These are phyloP conservation scores for Paraleonurus japonicus DNA, from an alignment of 257 asterid species.

Conservation along the genomic window DNA sequence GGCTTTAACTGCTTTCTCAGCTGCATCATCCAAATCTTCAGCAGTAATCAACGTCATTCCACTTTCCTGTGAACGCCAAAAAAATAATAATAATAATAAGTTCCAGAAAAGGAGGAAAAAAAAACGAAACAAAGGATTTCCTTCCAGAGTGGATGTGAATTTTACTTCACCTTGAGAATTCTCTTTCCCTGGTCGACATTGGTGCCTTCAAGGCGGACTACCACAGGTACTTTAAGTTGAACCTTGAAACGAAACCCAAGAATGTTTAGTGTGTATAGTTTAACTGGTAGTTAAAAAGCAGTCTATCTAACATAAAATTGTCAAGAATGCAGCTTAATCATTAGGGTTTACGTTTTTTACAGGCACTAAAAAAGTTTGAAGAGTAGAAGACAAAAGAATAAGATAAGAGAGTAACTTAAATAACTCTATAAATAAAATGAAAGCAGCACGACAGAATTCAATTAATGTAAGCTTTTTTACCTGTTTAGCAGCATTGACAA, in stretches of 20 bases:
- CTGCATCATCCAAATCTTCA: constrained; percentile 93
- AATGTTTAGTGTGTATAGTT: not conserved
- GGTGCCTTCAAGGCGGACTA: constrained; percentile 98
- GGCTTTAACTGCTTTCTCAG: constrained; percentile 90
- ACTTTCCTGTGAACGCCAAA: constrained; percentile 60
- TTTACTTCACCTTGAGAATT: constrained; percentile 71
- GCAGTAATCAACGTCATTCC: constrained; percentile 87
- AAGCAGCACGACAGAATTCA: too few species aligned
- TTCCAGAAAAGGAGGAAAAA: not conserved
- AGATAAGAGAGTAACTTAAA: not conserved
- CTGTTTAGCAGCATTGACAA: constrained; percentile 95
- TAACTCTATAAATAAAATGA: not conserved
- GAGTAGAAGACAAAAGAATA: not conserved
- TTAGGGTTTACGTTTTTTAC: not conserved
- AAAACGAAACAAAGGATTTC: not conserved
- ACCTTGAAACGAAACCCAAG: constrained; percentile 44
- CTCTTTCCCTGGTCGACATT: constrained; percentile 95
- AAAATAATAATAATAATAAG: too few species aligned
- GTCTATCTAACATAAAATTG: too few species aligned
- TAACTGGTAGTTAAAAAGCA: not conserved
- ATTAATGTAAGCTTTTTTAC: too few species aligned
- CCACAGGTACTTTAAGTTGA: constrained; percentile 87
- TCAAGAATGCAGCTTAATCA: not conserved
- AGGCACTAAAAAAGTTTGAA: not conserved
- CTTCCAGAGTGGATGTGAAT: not conserved